Evolutionary conservation across 148 eudicot genomes (phyloP).

Genomic region (Fallopia convolvulus): DNA sequence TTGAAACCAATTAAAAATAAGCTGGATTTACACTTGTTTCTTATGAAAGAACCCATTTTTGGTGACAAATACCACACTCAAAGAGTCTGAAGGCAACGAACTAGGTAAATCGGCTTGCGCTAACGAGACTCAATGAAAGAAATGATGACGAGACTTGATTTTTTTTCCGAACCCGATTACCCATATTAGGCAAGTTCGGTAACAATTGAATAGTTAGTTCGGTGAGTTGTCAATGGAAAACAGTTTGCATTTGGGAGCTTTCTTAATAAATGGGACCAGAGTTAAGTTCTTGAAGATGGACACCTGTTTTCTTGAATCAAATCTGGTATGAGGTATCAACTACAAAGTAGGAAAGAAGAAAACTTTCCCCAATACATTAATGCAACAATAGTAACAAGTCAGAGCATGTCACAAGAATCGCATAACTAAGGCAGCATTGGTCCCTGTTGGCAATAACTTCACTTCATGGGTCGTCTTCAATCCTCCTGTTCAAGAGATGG

Average conservation of each 20-base stretch:
- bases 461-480: background rate
- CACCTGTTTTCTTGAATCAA: background rate
- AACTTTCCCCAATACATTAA: background rate
- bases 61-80: too few relatives aligned
- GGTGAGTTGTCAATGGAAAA: background rate
- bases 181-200: too few relatives aligned
- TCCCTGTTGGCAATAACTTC: background rate
- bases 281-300: background rate
- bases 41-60: too few relatives aligned
- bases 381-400: background rate
- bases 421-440: background rate
- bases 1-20: too few relatives aligned
- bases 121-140: too few relatives aligned
- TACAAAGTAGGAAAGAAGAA: background rate
- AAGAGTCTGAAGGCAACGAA: too few relatives aligned
- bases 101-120: too few relatives aligned
- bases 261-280: background rate
- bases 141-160: too few relatives aligned
- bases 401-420: background rate
- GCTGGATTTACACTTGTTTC: too few relatives aligned
- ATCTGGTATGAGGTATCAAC: background rate
- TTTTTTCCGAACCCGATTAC: too few relatives aligned
- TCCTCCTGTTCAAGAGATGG: background rate
- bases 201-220: too few relatives aligned
- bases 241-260: background rate